Percentiles rank a stretch among this genome's conserved stretches.
phyloP scores from a whole-genome alignment of 441 rosid species.

The Jatropha podagrica region DNA sequence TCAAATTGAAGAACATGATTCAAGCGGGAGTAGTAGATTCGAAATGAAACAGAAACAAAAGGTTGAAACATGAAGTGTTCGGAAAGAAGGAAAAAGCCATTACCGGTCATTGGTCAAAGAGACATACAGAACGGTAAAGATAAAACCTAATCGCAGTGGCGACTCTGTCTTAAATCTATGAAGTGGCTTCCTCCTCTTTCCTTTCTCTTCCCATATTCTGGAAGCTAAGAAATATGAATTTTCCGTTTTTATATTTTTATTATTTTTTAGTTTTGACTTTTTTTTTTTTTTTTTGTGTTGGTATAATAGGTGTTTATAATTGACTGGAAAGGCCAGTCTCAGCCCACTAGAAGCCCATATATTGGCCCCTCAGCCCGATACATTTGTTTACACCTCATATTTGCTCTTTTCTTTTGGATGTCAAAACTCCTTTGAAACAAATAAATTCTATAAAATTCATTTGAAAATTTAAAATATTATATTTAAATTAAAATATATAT shows the following conservation, averaged over 20 bases:
- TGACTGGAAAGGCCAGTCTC: no score
- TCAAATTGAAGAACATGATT: background rate
- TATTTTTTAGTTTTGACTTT: background rate
- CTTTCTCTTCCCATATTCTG: slow-evolving; percentile 8
- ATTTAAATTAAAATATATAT: no score
- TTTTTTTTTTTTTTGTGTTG: background rate
- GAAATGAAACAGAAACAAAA: background rate
- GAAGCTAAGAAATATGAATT: background rate
- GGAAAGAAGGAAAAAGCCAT: slow-evolving; percentile 8
- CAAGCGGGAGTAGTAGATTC: background rate
- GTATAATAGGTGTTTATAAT: no score
- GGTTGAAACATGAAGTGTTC: background rate
- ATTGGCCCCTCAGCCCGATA: no score
- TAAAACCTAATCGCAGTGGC: slow-evolving; percentile 19
- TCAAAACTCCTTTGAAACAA: no score
- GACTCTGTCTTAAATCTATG: background rate
- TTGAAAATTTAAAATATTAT: no score
- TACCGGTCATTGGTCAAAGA: slow-evolving; percentile 20
- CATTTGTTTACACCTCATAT: no score
- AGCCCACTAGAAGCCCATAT: no score
- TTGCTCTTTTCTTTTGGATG: no score
- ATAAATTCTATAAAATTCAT: no score
- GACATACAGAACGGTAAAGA: background rate
- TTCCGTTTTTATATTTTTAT: background rate
- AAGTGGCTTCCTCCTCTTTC: background rate